A percentile compares a stretch with the other conserved stretches of the same genome.
phyloP scores from a whole-genome alignment of 2,329 filamentous ascomycete species.

The Neonectria hederae region DNA sequence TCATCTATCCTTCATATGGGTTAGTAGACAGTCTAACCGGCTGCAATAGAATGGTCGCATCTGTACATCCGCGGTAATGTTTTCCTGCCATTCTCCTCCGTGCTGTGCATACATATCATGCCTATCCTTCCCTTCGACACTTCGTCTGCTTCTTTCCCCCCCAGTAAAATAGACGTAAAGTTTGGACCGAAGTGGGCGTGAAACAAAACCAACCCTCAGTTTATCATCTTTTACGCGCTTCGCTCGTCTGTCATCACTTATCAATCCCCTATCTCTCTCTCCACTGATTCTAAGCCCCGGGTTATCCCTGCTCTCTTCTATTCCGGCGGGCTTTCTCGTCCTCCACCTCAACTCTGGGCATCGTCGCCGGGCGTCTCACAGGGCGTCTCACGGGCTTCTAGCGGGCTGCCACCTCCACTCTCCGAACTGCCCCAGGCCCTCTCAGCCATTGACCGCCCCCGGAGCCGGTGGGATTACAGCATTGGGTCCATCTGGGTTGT shows the following conservation, averaged over 20 bases:
- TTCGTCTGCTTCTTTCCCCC: not conserved
- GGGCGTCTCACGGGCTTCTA: constrained; percentile 32
- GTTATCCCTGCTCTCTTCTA: not conserved
- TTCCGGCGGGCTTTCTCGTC: not conserved
- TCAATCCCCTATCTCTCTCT: not conserved
- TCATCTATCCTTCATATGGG: not conserved
- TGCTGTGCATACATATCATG: not conserved
- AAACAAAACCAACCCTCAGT: constrained; percentile 14
- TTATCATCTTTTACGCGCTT: not conserved
- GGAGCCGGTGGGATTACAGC: constrained; percentile 19
- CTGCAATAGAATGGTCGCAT: not conserved
- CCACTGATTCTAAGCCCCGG: not conserved
- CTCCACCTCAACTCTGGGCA: constrained; percentile 11
- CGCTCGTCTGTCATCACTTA: not conserved
- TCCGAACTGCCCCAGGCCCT: constrained; percentile 2
- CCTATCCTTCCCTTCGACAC: not conserved
- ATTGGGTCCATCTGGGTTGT: not conserved
- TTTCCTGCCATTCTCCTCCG: not conserved
- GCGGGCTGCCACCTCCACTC: constrained; percentile 36
- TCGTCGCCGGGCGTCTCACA: constrained; percentile 5
- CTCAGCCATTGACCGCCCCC: constrained; percentile 13
- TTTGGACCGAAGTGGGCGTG: constrained; percentile 1
- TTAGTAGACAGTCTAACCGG: not conserved
- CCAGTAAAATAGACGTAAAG: not conserved
- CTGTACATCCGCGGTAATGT: not conserved